Evolutionary conservation across 805 yeast species (phyloP), one percentile per base, ranked within the genome.

Genomic region (Candida methanosorbosa): DNA sequence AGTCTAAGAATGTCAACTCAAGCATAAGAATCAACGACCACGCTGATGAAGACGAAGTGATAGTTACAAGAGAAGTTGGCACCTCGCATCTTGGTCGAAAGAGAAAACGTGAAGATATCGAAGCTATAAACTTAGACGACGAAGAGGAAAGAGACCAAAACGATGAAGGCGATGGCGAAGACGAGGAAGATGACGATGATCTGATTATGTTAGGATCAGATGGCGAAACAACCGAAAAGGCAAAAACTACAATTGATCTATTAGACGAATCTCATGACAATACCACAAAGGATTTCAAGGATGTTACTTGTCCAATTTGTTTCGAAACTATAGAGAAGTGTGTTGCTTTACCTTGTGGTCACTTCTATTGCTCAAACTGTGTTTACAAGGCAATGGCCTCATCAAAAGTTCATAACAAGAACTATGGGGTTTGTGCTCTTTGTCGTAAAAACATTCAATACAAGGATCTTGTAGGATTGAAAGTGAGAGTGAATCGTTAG

Each of bases 281-380:
- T 37, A 42, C 42, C 4, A 36, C 39, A 8, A 59, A 56, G 29
- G 47, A 59, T 2, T 48, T 63, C 19, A 53, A 53, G 23, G 60
- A 60, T 13, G 62, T 62, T 20, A 52, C 50, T 22, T 74, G 81
- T 46, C 75, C 78, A 0, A 68, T 75, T 16, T 75, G 81, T 35
- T 66, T 75, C 47, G 80, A 73, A 8, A 61, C 67, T 4, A 74
- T 77, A 3, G 64, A 58, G 13, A 44, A 56, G 6, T 67, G 78
- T 2, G 61, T 65, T 21, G 67, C 68, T 14, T 60, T 74, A 4
- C 68, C 71, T 0, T 75, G 81, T 52, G 81, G 81, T 0, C 81
- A 75, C 48, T 55, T 70, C 3, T 74, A 66, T 44, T 75, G 81
- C 44, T 58, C 66, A 5, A 66, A 65, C 19, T 75, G 81, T 47